Base-by-base conservation (phyloP, 2,329 filamentous ascomycete genomes). In the Chalaropsis ovoidea region DNA sequence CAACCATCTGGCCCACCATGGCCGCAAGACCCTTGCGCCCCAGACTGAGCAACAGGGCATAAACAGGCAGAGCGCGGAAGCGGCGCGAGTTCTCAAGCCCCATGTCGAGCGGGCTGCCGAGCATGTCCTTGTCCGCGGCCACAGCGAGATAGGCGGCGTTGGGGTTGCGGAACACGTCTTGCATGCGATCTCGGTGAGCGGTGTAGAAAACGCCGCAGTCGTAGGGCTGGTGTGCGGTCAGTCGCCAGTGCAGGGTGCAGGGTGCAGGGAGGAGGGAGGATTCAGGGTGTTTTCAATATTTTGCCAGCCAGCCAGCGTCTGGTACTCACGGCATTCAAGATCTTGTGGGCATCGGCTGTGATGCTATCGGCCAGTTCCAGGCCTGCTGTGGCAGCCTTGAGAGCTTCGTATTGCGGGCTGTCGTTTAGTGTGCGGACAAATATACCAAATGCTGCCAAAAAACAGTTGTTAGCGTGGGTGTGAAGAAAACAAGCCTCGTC, bases 191-290 rank as follows among this genome's bases (percentile, higher is more conserved):
- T 2, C 75, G 71, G 68, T 88, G 82, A 19, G 85, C 83, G 63
- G 86, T 90, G 70, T 95, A 83, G 79, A 96, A 95, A 75, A 96
- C 87, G 54, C 92, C 93, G 71, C 87, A 92, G 74, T 96, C 93
- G 71, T 96, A 96, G 0, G 93, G 92, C 81, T 86, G 64, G 5
- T 19, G 31, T 61, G 52, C 63, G 19, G 3, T 56, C 41, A 56
- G 10, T 8, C 15, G 8, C n/a, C n/a, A n/a, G 27, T 58, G 11
- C 15, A 39, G 27, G 17, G 17, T 6, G 17, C 8, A 15, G 24
- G 52, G 17, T 35, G 17, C 8, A 27, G 24, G 27, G 22, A 7
- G 17, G 11, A 58, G 17, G 17, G 24, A n/a, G 54, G 17, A 19
- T 39, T 4, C n/a, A 15, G 27, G 47, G 17, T 24, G n/a, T 49